Evolutionary conservation across 1,139 yeast genomes (phyloP), one percentile per base, ranked within the genome.

Genomic region (Debaryomyces singareniensis): DNA sequence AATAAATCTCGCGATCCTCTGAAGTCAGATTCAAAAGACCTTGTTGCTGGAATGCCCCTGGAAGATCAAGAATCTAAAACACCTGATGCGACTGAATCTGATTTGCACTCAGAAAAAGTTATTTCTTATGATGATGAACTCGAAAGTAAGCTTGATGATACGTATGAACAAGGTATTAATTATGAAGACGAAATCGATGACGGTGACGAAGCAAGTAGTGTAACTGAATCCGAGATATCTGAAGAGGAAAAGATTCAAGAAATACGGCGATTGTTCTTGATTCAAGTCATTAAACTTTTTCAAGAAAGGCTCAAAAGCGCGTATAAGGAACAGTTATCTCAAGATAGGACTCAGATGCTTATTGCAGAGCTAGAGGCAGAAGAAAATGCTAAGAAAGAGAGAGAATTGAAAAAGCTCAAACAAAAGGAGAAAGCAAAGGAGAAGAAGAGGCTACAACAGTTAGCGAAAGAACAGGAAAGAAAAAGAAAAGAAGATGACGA

Each of bases 351-450:
- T 31, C 75, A 71, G 44, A 75, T 68, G 51, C 71, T 82, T 38
- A 72, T 84, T 38, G 86, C 76, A 45, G 95, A 85, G 49, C 68
- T 85, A 28, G 94, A 83, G 36, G 85, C 80, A 13, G 94, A 83
- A 52, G 83, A 77, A 42, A 67, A 69, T 29, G 75, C 78, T 16
- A 72, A 77, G 47, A 75, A 73, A 46, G 87, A 80, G 41, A 75
- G 75, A 28, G 91, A 81, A 50, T 73, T 75, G 51, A 81, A 81
- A 55, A 81, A 79, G 47, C 66, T 70, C 38, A 71, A 70, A 36
- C 91, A 82, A 42, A 78, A 75, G 53, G 94, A 85, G 45, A 79
- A 78, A 58, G 78, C 80, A 34, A 78, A 79, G 49, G 93, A 84
- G 44, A 83, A 82, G 68, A 83, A 82, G 51, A 68, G 81, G 15